A percentile compares a stretch with the other conserved stretches of the same genome.
Conservation (phyloP, 306 rosid genomes). For the Cucurbita argyrosperma region DNA sequence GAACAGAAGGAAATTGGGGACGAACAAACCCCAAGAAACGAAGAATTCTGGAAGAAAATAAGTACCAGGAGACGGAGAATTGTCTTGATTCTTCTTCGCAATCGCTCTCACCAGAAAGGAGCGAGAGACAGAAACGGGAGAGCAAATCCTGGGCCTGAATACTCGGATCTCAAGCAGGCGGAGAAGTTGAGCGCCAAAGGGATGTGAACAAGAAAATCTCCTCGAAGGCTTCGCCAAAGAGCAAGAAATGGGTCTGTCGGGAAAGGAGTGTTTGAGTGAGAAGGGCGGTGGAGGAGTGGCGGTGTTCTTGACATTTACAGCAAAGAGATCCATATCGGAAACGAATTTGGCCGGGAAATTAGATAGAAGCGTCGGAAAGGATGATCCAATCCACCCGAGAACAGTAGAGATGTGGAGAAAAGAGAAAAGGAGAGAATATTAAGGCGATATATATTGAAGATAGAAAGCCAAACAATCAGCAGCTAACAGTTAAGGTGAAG, state of each 20-base stretch:
- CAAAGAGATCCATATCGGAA: constrained; percentile 61
- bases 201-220: constrained; percentile 10
- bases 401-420: neutral
- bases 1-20: neutral
- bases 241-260: constrained; percentile 32
- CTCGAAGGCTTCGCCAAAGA: constrained; percentile 14
- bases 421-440: neutral
- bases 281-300: constrained; percentile 15
- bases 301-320: constrained; percentile 34
- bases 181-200: constrained; percentile 20
- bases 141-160: constrained; percentile 22
- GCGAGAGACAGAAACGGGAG: neutral
- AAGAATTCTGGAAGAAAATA: neutral
- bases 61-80: constrained; percentile 43
- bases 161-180: constrained; percentile 30
- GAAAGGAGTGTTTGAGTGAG: constrained; percentile 26
- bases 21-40: neutral
- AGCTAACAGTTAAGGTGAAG: neutral
- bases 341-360: neutral
- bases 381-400: neutral
- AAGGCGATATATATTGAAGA: constrained; percentile 3
- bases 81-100: constrained; percentile 55
- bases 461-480: constrained; percentile 12
- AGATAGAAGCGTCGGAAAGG: neutral
- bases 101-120: constrained; percentile 27